Evolutionary conservation across 2,329 filamentous ascomycete genomes (phyloP).

Genomic region (Neocatenulostroma microsporum): DNA sequence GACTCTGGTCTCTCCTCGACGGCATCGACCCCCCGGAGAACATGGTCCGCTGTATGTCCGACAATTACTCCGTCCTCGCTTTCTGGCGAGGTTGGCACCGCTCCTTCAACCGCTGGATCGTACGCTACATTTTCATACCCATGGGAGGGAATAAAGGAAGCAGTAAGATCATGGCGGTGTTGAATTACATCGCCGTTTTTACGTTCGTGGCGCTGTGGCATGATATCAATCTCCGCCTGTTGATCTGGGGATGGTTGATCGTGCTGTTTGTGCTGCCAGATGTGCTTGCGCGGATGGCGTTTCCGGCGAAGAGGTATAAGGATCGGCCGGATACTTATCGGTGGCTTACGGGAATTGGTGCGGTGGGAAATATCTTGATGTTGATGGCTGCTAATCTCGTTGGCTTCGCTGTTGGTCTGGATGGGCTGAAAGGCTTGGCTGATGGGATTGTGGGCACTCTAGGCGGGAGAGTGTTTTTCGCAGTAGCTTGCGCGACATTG

Average conservation of each 20-base stretch:
- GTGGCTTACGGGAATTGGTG: conserved; percentile 70
- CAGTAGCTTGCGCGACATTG: conserved; percentile 61
- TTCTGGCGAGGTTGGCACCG: conserved; percentile 98
- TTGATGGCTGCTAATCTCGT: conserved; percentile 95
- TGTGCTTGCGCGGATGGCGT: conserved; percentile 61
- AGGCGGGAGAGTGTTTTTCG: conserved; percentile 66
- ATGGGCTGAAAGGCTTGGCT: conserved; percentile 72
- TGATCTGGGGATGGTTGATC: conserved; percentile 96
- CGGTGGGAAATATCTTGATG: conserved; percentile 78
- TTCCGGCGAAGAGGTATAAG: conserved; percentile 67
- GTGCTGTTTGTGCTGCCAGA: conserved; percentile 92
- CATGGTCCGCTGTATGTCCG: conserved; percentile 91
- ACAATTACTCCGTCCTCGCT: conserved; percentile 83
- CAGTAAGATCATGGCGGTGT: no score
- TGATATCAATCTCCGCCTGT: conserved; percentile 80
- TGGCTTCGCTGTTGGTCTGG: conserved; percentile 85
- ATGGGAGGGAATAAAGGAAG: conserved; percentile 66
- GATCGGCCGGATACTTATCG: conserved; percentile 64
- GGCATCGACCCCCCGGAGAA: conserved; percentile 94
- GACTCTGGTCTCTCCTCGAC: conserved; percentile 87
- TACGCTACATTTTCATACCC: conserved; percentile 90
- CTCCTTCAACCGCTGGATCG: conserved; percentile 87
- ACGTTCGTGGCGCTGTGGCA: conserved; percentile 98
- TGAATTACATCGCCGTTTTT: conserved; percentile 79
- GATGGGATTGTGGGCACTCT: conserved; percentile 67